A percentile compares a stretch with the other conserved stretches of the same genome.
These are phyloP conservation scores for Carallia brachiata DNA, from an alignment of 345 rosid species.

Conservation along the genomic window DNA sequence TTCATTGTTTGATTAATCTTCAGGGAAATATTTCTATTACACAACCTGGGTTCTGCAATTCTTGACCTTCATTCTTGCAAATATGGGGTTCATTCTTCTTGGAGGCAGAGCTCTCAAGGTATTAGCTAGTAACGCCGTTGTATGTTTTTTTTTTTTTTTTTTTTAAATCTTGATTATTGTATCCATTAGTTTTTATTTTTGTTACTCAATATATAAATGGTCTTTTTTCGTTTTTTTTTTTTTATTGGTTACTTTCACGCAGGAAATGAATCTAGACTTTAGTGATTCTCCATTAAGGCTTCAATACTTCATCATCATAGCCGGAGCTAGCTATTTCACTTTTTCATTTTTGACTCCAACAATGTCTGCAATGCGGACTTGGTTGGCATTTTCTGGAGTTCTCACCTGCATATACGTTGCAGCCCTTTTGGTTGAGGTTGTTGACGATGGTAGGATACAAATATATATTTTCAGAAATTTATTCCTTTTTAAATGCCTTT, in stretches of 20 bases:
- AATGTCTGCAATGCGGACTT: slow-evolving; percentile 31
- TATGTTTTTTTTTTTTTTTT: background rate
- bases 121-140: background rate
- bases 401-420: slow-evolving; percentile 21
- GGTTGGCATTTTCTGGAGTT: slow-evolving; percentile 26
- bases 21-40: slow-evolving; percentile 27
- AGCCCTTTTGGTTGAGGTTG: slow-evolving; percentile 8
- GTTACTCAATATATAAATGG: background rate
- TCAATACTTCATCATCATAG: slow-evolving; percentile 24
- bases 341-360: slow-evolving; percentile 30
- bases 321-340: slow-evolving; percentile 28
- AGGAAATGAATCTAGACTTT: slow-evolving; percentile 26
- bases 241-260: background rate
- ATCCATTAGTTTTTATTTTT: background rate
- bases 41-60: slow-evolving; percentile 28
- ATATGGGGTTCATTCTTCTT: slow-evolving; percentile 33
- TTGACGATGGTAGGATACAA: background rate
- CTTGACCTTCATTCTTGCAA: slow-evolving; percentile 24
- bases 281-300: slow-evolving; percentile 27
- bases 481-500: background rate
- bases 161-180: background rate
- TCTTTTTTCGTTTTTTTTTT: background rate
- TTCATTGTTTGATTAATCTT: background rate
- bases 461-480: background rate
- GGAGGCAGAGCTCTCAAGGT: slow-evolving; percentile 38